A percentile compares a stretch with the other conserved stretches of the same genome.
Evolutionary conservation across 352 stramenopile species (phyloP).

Genomic region (Salisapilia sapeloensis): DNA sequence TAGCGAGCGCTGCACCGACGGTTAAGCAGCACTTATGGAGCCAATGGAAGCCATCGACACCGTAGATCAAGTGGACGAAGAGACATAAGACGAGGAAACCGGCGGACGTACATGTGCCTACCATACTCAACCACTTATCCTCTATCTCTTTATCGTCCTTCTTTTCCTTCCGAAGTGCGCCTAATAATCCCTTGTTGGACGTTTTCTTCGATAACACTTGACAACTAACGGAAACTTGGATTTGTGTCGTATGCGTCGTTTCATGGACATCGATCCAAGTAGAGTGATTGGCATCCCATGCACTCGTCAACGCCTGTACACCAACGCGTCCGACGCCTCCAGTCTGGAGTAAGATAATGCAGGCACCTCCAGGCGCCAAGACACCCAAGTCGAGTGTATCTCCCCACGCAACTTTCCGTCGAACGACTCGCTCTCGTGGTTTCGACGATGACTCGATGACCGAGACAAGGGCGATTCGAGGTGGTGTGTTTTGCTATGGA

Average conservation of each 20-base stretch:
- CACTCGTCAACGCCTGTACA: slow-evolving; percentile 71
- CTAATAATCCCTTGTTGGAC: too few species aligned
- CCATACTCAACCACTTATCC: slow-evolving; percentile 63
- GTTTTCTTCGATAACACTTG: slow-evolving; percentile 36
- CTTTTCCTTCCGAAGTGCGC: background rate
- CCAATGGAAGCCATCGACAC: slow-evolving; percentile 75
- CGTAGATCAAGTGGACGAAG: slow-evolving; percentile 69
- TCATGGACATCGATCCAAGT: slow-evolving; percentile 69
- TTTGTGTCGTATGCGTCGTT: slow-evolving; percentile 39
- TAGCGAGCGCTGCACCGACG: slow-evolving; percentile 54
- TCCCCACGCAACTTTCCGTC: slow-evolving; percentile 47
- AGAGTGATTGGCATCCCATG: slow-evolving; percentile 53
- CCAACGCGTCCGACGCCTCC: slow-evolving; percentile 55
- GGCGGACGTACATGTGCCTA: slow-evolving; percentile 61
- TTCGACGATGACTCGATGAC: slow-evolving; percentile 51
- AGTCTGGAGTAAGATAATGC: slow-evolving; percentile 61
- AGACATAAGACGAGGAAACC: slow-evolving; percentile 72
- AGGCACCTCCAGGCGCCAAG: slow-evolving; percentile 58
- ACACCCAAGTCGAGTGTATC: slow-evolving; percentile 54
- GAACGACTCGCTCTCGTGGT: slow-evolving; percentile 47
- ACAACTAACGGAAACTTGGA: slow-evolving; percentile 66
- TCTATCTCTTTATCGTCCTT: background rate
- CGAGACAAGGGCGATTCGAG: slow-evolving; percentile 55
- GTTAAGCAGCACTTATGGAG: slow-evolving; percentile 76
- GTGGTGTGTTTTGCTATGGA: slow-evolving; percentile 48